Evolutionary conservation across 352 stramenopile species (phyloP), one percentile per base, ranked within the genome.

Genomic region (Globisporangium nunn): DNA sequence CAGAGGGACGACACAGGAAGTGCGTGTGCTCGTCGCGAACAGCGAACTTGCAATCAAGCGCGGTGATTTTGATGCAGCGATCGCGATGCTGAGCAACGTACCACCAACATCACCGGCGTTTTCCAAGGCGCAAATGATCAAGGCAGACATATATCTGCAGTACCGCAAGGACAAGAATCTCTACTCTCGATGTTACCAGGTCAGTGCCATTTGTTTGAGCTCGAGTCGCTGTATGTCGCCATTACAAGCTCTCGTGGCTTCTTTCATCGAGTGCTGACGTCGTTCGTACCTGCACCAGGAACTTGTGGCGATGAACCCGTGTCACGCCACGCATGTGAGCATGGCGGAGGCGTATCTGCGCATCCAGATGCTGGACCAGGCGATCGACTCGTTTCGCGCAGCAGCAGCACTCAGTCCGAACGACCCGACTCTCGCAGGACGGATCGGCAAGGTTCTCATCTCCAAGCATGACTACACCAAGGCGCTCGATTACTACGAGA

Each of bases 401-500:
- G 84, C 84, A 0, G 71, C 75, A 6, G 64, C 64, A 28, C 56
- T 91, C 5, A 85, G 66, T 54, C 81, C 81, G 3, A 76, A 73
- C 31, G 81, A 93, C 50, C 74, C 83, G 17, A 87, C 77, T 6
- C 78, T 98, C 10, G 86, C 85, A 2, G 77, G 79, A 0, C 83
- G 85, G 35, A 97, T 98, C 37, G 93, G 91, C 37, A 82, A 87
- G 33, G 89, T 96, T 14, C 72, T 98, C 23, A 85, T 97, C 56
- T 80, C 87, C 33, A 98, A 94, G 56, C 93, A 98, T 64, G 89
- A 98, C 71, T 98, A 97, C 65, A 59, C 88, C 52, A 87, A 93
- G 56, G 93, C 93, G 28, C 80, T 97, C 7, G 88, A 97, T 31
- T 98, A 98, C 74, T 98, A 98, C 66, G 83, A 96, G 56, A 89